These are phyloP conservation scores for Penicillium hordei DNA, from an alignment of 2,329 filamentous ascomycete genomes.

Conservation along the genomic window DNA sequence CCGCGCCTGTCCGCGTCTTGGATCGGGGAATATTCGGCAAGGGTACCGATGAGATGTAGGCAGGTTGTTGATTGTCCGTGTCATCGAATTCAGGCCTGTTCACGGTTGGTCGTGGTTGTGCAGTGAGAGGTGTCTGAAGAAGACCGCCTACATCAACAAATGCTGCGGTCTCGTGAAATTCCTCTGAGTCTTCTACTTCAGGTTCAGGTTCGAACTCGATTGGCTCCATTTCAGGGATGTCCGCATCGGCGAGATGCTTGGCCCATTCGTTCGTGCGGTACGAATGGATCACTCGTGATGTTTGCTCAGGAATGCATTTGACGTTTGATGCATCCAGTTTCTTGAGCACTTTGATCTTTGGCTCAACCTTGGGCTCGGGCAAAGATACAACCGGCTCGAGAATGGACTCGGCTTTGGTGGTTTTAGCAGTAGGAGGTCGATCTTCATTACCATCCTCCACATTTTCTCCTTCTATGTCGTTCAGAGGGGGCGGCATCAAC, in stretches of 20 bases:
- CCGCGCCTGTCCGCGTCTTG: conserved; percentile 11
- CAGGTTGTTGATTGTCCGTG: conserved; percentile 19
- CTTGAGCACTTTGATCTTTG: conserved; percentile 5
- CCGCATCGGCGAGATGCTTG: conserved; percentile 78
- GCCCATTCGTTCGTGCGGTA: conserved; percentile 97
- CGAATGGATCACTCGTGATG: conserved; percentile 75
- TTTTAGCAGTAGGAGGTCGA: neutral
- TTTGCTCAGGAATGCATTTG: conserved; percentile 64
- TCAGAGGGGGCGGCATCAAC: neutral
- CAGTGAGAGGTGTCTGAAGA: conserved; percentile 61
- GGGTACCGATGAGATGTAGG: conserved; percentile 10
- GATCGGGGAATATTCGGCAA: conserved; percentile 7
- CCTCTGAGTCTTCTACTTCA: conserved; percentile 28
- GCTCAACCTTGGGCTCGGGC: neutral
- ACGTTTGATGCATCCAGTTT: conserved; percentile 38
- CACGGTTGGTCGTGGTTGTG: conserved; percentile 44
- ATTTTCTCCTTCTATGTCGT: neutral
- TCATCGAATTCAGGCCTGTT: conserved; percentile 18
- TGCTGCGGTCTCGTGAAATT: conserved; percentile 53
- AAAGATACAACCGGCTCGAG: neutral
- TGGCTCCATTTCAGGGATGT: conserved; percentile 60
- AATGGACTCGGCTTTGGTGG: neutral
- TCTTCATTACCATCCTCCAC: neutral
- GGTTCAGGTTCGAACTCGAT: conserved; percentile 38
- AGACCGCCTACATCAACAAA: conserved; percentile 66